These are phyloP conservation scores for Sporothrix sp. DNA, from an alignment of 2,329 filamentous ascomycete genomes.

Conservation along the genomic window DNA sequence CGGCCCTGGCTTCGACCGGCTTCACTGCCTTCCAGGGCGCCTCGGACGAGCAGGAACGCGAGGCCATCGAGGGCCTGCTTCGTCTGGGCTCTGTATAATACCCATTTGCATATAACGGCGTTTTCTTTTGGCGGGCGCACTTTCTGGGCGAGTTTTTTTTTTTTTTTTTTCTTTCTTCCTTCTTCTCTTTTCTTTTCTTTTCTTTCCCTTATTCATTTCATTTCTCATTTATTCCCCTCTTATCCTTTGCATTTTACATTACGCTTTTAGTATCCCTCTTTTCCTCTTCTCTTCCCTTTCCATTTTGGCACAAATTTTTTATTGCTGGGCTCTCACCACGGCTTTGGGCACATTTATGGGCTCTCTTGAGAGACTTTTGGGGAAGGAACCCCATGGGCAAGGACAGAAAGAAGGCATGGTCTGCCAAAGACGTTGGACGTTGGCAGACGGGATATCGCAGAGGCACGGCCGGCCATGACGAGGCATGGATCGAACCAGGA, in stretches of 20 bases:
- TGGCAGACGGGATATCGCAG: background rate
- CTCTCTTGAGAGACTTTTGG: background rate
- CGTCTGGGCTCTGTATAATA: conserved; percentile 70
- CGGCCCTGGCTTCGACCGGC: conserved; percentile 21
- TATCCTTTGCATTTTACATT: background rate
- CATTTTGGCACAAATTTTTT: background rate
- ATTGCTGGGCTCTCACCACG: background rate
- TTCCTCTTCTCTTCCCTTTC: background rate
- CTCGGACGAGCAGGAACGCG: conserved; percentile 64
- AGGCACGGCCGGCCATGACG: background rate
- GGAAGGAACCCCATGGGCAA: background rate
- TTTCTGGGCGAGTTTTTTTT: background rate
- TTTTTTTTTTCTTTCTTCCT: conserved; percentile 4
- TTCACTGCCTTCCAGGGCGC: conserved; percentile 45
- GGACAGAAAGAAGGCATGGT: background rate
- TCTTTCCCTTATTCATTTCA: background rate
- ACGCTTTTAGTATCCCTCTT: no score
- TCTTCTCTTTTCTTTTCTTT: background rate
- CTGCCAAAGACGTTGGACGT: background rate
- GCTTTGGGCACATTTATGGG: conserved; percentile 3
- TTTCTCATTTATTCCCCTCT: background rate
- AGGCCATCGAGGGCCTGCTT: conserved; percentile 71
- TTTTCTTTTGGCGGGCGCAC: conserved; percentile 26
- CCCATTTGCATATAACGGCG: conserved; percentile 42
- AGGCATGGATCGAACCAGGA: background rate